phyloP scores from a whole-genome alignment of 768 basidiomycete species.

The Chlorophyllum brunneum region DNA sequence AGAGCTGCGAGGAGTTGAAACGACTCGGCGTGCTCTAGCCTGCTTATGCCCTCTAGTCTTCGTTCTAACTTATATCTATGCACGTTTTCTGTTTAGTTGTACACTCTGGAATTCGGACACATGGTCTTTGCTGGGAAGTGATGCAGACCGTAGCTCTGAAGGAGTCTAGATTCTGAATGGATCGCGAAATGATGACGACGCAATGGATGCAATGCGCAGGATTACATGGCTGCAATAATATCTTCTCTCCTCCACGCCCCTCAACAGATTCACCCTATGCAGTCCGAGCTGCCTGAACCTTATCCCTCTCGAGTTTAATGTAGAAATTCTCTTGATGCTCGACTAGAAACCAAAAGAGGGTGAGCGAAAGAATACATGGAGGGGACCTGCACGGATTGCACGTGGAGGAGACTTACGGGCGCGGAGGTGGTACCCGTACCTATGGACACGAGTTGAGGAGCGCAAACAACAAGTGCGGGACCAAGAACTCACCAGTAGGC shows the following conservation, averaged over 20 bases:
- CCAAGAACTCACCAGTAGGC: constrained; percentile 69
- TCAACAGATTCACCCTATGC: not conserved
- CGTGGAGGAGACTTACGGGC: constrained; percentile 47
- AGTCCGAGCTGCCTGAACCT: constrained; percentile 27
- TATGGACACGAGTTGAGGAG: constrained; percentile 28
- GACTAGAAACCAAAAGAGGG: constrained; percentile 42
- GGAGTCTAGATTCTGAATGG: constrained; percentile 13
- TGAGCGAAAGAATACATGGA: constrained; percentile 6
- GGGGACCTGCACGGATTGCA: not conserved
- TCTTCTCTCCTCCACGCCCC: not conserved
- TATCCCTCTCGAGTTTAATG: constrained; percentile 73
- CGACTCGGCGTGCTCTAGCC: constrained; percentile 47
- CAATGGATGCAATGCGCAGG: not conserved
- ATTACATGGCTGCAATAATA: constrained; percentile 1
- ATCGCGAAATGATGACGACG: not conserved
- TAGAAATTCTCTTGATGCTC: constrained; percentile 84
- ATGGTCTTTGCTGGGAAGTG: not conserved
- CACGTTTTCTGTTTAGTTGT: constrained; percentile 6
- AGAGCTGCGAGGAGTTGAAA: constrained; percentile 76
- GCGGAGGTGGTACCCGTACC: constrained; percentile 84
- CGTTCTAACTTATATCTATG: constrained; percentile 10
- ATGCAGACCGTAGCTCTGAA: constrained; percentile 1
- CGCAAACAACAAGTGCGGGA: not conserved
- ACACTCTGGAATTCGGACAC: not conserved
- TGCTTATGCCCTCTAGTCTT: constrained; percentile 19